Base-by-base conservation (phyloP, 371 early-diverging fungal species). In the Mucor irregularis region DNA sequence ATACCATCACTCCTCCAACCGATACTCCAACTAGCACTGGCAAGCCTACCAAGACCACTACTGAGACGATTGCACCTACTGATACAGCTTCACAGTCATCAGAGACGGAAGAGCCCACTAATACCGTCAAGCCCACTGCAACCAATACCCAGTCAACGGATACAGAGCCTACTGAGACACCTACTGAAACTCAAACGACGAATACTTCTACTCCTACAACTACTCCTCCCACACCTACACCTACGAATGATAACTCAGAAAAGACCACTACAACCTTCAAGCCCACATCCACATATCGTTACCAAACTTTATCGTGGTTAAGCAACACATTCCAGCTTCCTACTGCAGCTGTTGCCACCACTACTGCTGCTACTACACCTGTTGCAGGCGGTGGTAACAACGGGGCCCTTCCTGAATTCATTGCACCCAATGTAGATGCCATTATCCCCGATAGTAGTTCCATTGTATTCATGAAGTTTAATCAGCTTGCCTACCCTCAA, bases 401-500 rank as follows among this genome's bases (percentile, higher is more conserved):
- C 33, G 35, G 40, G 14, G 25, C 45, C 14, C 26, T 74, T 3
- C 78, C 78, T 26, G 62, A 74, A 49, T 73, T 63, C 48, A 78
- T 78, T 67, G 75, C 75, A 7, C 78, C 78, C 21, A 78, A 78
- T 43, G 50, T 71, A 4, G 61, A 73, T 61, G 74, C 75, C 9
- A 71, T 73, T 52, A 72, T 78, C 46, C 78, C 78, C 26, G 71
- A 47, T 3, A 57, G 66, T 1, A 76, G 73, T 53, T 62, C 68
- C 1, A 45, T 65, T 31, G 68, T 70, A 0, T 57, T 43, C 8
- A 67, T 78, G 67, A 78, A 74, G 39, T 78, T 78, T 53, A 64
- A 73, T 3, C 57, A 71, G 22, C 48, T 78, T 8, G 72, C 78
- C 0, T 78, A 74, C 21, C 26, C 65, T 30, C 64, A 71, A 24